Conservation (phyloP, 768 basidiomycete genomes). For the Suillus sp. region DNA sequence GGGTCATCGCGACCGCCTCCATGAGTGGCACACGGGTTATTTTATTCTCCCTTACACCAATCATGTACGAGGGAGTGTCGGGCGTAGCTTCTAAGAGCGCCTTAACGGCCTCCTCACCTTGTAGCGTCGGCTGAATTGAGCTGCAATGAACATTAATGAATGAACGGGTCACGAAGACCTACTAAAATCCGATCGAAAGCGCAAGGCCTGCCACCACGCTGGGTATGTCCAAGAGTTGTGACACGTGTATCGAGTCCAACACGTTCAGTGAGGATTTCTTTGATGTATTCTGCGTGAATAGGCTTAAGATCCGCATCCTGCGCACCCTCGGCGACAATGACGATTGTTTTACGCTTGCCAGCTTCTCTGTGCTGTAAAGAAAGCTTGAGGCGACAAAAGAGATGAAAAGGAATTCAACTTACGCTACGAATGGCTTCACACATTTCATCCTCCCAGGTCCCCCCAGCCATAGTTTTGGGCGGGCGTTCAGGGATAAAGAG, state of each 20-base stretch:
- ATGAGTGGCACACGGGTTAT: constrained; percentile 88
- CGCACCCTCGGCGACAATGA: constrained; percentile 97
- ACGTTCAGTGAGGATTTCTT: constrained; percentile 81
- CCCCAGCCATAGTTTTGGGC: constrained; percentile 56
- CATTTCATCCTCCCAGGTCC: constrained; percentile 86
- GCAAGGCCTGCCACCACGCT: constrained; percentile 92
- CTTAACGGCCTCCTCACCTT: constrained; percentile 92
- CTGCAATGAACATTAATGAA: constrained; percentile 7
- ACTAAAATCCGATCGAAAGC: constrained; percentile 93
- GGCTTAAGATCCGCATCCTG: constrained; percentile 85
- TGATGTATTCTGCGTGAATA: constrained; percentile 91
- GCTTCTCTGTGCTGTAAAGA: constrained; percentile 74
- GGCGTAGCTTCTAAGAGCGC: constrained; percentile 85
- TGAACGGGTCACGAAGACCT: constrained; percentile 23
- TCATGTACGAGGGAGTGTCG: constrained; percentile 95
- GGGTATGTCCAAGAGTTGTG: constrained; percentile 95
- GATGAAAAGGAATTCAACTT: constrained; percentile 28
- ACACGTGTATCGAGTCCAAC: constrained; percentile 94
- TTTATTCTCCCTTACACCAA: constrained; percentile 94
- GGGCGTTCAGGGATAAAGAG: constrained; percentile 97
- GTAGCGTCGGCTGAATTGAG: constrained; percentile 81
- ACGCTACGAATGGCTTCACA: constrained; percentile 82
- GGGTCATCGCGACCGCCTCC: constrained; percentile 92
- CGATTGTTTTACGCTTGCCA: constrained; percentile 97
- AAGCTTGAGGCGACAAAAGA: constrained; percentile 1